Conservation (phyloP, 2,329 filamentous ascomycete genomes). For the Chrysoporthe puriensis region DNA sequence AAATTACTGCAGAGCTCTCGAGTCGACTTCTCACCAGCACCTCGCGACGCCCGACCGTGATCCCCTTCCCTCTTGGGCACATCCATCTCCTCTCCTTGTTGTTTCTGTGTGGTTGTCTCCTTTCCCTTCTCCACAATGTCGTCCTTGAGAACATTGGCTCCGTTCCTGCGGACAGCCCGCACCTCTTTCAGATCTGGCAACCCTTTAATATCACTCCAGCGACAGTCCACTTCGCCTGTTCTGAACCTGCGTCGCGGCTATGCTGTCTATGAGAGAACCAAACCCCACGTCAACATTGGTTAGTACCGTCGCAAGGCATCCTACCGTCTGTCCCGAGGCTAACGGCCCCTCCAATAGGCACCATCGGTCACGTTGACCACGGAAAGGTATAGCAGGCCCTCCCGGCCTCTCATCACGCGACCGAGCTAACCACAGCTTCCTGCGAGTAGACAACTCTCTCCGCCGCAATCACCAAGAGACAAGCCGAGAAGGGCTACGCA, state of each 20-base stretch:
- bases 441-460: constrained; percentile 84
- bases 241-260: constrained; percentile 69
- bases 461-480: constrained; percentile 97
- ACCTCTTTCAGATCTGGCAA: constrained; percentile 70
- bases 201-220: constrained; percentile 76
- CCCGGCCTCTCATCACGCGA: constrained; percentile 2
- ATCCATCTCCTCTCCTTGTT: constrained; percentile 28
- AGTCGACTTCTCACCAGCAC: constrained; percentile 13
- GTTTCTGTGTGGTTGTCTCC: constrained; percentile 34
- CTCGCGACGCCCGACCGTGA: constrained; percentile 21
- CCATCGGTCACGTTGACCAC: constrained; percentile 99
- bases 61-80: constrained; percentile 18
- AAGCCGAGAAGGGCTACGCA: constrained; percentile 91
- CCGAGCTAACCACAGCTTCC: constrained; percentile 29
- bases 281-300: constrained; percentile 99
- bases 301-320: constrained; percentile 37
- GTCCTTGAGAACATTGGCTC: constrained; percentile 76
- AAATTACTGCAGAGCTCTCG: constrained; percentile 25
- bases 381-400: constrained; percentile 73
- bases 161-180: constrained; percentile 82
- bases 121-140: constrained; percentile 66
- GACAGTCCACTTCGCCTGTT: constrained; percentile 66
- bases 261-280: constrained; percentile 80
- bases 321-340: constrained; percentile 29
- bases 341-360: constrained; percentile 58